Conservation (phyloP, 2,329 filamentous ascomycete genomes). For the Venturia oleaginea region DNA sequence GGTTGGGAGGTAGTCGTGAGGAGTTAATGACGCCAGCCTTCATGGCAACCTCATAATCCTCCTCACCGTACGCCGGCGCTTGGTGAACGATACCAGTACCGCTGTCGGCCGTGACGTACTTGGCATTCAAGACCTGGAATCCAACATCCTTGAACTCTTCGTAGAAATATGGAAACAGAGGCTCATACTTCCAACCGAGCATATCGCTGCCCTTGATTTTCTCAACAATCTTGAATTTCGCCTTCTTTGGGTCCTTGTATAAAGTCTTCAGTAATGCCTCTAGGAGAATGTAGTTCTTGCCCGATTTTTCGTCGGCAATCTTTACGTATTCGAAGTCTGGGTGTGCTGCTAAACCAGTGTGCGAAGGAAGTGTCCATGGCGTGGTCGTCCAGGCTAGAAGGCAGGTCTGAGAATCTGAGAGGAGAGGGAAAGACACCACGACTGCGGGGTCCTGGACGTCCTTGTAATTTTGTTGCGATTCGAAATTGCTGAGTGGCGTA, state of each 20-base stretch:
- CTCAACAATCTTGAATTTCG: slow-evolving; percentile 75
- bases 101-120: slow-evolving; percentile 80
- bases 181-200: slow-evolving; percentile 81
- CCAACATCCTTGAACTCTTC: slow-evolving; percentile 78
- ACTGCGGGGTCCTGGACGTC: slow-evolving; percentile 85
- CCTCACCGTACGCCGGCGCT: slow-evolving; percentile 86
- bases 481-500: slow-evolving; percentile 86
- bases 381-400: slow-evolving; percentile 87
- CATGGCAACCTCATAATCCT: slow-evolving; percentile 81
- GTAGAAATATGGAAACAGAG: slow-evolving; percentile 82
- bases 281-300: slow-evolving; percentile 76
- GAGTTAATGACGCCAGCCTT: slow-evolving; percentile 70
- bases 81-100: slow-evolving; percentile 94
- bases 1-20: slow-evolving; percentile 73
- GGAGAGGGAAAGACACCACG: slow-evolving; percentile 76
- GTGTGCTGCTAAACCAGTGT: slow-evolving; percentile 67
- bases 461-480: slow-evolving; percentile 91
- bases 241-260: slow-evolving; percentile 94
- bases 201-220: slow-evolving; percentile 77
- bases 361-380: slow-evolving; percentile 76
- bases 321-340: slow-evolving; percentile 83
- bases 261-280: slow-evolving; percentile 72
- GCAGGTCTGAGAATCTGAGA: slow-evolving; percentile 64
- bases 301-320: slow-evolving; percentile 71
- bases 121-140: slow-evolving; percentile 74